Evolutionary conservation across 805 yeast genomes (phyloP), one percentile per base, ranked within the genome.

Genomic region (Saccharomyces kudriavzevii): DNA sequence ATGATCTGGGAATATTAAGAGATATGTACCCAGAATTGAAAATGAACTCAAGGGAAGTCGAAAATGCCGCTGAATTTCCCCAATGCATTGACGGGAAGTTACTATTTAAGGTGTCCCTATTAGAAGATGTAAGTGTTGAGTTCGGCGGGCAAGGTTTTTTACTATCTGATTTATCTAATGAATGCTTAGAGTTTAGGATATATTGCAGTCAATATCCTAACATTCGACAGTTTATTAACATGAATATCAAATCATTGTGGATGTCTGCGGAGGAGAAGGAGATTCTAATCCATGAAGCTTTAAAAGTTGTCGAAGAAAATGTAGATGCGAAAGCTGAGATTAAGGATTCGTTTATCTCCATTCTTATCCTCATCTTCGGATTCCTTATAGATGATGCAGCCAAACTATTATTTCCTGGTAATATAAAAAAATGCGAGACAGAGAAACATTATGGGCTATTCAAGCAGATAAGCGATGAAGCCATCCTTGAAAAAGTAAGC

Each of bases 361-460:
- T 78, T 1, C 58, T 79, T 2, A 79, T 73, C 60, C 58, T 71
- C 13, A 60, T 78, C 55, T 68, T 79, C n/a, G 81, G 78, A 54
- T 68, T 59, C 52, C 51, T 80, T 22, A 63, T 65, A 2, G 56
- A 59, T 45, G 72, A 68, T 24, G 28, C 59, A 20, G 49, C 57
- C 1, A 40, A 45, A 4, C 35, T 60, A 17, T 49, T 64, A 17
- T 56, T 64, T 27, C 53, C 54, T 14, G 49, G 56, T 10, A 43
- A 27, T 10, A 47, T 48, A 5, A 49, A 50, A 26, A 35, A 50
- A 2, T 57, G 62, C 29, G 27, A 51, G 10, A 45, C 57, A 8
- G 51, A 50, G n/a, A 53, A 55, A 45, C 64, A 65, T 45, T 61
- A 52, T 46, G 45, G 50, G 2, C 14, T 17, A 17, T 67, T 52